A percentile compares a stretch with the other conserved stretches of the same genome.
These are phyloP conservation scores for Ananas comosus DNA, from an alignment of 176 grass and related monocot species.

Conservation along the genomic window DNA sequence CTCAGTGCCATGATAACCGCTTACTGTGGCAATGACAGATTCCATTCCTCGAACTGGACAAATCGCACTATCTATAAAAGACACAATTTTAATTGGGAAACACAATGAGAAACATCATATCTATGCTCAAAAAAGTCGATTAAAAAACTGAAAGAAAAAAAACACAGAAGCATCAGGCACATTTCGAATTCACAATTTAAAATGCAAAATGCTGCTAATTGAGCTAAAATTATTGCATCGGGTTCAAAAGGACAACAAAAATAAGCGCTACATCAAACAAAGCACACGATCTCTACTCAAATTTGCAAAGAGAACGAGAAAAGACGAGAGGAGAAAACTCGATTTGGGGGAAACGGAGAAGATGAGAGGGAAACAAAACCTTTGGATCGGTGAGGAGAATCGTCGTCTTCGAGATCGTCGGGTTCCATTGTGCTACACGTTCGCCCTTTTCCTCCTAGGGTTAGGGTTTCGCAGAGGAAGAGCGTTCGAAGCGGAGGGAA, in stretches of 20 bases:
- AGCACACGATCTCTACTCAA: not conserved
- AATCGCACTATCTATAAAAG: conserved; percentile 20
- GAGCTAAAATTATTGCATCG: too few species aligned
- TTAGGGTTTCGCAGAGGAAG: not conserved
- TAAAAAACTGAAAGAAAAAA: too few species aligned
- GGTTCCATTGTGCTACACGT: not conserved
- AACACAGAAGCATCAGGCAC: not conserved
- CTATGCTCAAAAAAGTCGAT: not conserved
- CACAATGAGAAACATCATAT: not conserved
- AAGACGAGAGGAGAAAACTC: not conserved
- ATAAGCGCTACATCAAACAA: not conserved
- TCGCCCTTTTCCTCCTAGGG: not conserved
- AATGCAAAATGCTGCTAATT: not conserved
- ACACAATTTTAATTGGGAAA: not conserved
- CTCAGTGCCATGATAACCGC: conserved; percentile 68
- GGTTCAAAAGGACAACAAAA: too few species aligned
- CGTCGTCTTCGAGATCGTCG: not conserved
- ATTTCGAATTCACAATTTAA: not conserved
- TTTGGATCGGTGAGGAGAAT: not conserved
- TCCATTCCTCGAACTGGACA: conserved; percentile 49
- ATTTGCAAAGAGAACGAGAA: not conserved
- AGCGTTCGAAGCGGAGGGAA: not conserved
- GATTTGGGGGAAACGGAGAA: not conserved
- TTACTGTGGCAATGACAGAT: conserved; percentile 71
- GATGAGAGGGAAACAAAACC: not conserved